Evolutionary conservation across 352 stramenopile genomes (phyloP).

Genomic region (Sclerospora graminicola): DNA sequence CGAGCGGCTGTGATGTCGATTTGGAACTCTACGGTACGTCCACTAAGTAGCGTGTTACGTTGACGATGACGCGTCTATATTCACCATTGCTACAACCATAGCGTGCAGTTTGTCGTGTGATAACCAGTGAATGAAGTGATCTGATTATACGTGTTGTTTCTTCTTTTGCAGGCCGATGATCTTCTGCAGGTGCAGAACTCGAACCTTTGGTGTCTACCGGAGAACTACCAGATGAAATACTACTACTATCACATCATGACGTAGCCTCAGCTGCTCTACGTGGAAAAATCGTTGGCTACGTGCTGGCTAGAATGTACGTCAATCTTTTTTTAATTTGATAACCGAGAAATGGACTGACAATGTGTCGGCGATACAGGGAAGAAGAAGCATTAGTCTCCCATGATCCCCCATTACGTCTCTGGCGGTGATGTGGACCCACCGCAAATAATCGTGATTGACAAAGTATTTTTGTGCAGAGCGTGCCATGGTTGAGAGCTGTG

Average conservation of each 20-base stretch:
- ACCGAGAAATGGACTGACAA: not conserved
- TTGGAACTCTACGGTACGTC: slow-evolving; percentile 84
- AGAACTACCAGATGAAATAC: slow-evolving; percentile 99
- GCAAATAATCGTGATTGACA: slow-evolving; percentile 47
- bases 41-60: too few species aligned
- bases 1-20: slow-evolving; percentile 93
- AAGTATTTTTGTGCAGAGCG: slow-evolving; percentile 42
- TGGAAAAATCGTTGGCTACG: slow-evolving; percentile 99
- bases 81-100: too few species aligned
- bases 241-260: slow-evolving; percentile 99
- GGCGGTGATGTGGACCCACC: slow-evolving; percentile 93
- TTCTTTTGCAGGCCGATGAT: slow-evolving; percentile 80
- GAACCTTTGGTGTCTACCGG: slow-evolving; percentile 99
- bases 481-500: slow-evolving; percentile 96
- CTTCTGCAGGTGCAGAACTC: slow-evolving; percentile 98
- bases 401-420: slow-evolving; percentile 99
- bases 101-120: too few species aligned
- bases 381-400: slow-evolving; percentile 84
- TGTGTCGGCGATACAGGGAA: slow-evolving; percentile 25
- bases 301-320: slow-evolving; percentile 98
- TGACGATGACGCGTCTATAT: too few species aligned
- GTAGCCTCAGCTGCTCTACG: slow-evolving; percentile 98
- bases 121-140: too few species aligned
- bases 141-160: too few species aligned
- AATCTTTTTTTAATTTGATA: not conserved